Evolutionary conservation across 2,329 filamentous ascomycete genomes (phyloP), one percentile per base, ranked within the genome.

Genomic region (Rachicladosporium sp.): DNA sequence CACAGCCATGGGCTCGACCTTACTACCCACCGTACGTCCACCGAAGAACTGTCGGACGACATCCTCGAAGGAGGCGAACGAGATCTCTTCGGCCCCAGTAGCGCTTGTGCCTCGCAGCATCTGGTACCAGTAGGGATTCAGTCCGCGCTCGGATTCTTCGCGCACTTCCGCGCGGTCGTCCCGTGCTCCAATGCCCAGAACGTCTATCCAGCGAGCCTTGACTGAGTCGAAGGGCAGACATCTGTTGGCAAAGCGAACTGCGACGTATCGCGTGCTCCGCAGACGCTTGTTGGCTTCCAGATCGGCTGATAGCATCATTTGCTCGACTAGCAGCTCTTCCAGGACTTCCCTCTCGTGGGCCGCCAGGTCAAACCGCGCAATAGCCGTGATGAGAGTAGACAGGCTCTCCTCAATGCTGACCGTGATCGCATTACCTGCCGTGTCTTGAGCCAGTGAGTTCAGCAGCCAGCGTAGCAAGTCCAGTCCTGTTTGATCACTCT

Each of bases 331-430:
- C 38, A 91, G 69, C 32, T 64, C 60, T 29, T 69, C 67, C 19
- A 75, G 56, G 30, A 64, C 58, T 32, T 55, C 50, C 44, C 65
- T 62, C 33, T 68, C 61, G 3, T 59, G 51, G 21, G 57, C 47
- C 35, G 65, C 60, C 19, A 70, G 56, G 1, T 63, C 57, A 41
- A 67, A 60, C 2, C 49, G 46, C 7, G 68, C 55, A 44, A 78
- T 73, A 2, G 73, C 70, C 45, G 71, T 72, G n/a, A 83, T 61
- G 45, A 94, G 69, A 40, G 80, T 86, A 3, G 87, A 89, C 3
- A 96, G 65, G 0, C 88, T 82, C 37, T 89, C 84, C 51, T 96
- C 88, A 40, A 96, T 87, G 54, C 86, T 91, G 45, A 93, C 78
- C 35, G 82, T 81, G 1, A 88, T 80, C 6, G 78, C 69, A 36